phyloP scores from a whole-genome alignment of 176 grass and related monocot genomes.

The Miscanthus lutarioriparius region DNA sequence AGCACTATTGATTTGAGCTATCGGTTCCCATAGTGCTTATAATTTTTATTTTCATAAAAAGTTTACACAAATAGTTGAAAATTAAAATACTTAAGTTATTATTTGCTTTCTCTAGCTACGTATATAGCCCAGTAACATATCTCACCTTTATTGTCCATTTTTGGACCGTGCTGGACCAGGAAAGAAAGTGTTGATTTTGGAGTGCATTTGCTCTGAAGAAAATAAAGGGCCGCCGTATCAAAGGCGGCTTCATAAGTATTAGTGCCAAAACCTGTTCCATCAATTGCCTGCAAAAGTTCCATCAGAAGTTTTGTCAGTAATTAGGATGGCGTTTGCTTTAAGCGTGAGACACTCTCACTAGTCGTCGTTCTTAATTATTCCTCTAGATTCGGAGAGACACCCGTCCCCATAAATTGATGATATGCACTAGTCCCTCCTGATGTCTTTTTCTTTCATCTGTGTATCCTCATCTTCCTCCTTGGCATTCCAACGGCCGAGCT shows the following conservation, averaged over 20 bases:
- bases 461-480: no score
- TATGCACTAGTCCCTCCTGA: no score
- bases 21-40: no score
- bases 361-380: no score
- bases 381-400: no score
- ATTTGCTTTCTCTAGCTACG: background rate
- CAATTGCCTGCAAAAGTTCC: constrained; percentile 12
- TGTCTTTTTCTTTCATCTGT: no score
- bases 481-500: no score
- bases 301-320: background rate
- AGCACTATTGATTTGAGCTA: no score
- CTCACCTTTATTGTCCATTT: constrained; percentile 17
- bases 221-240: background rate
- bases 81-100: background rate
- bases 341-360: no score
- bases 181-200: constrained; percentile 18
- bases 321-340: no score
- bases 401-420: no score
- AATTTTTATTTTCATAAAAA: no score
- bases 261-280: background rate
- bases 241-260: background rate
- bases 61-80: background rate
- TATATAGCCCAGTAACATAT: background rate
- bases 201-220: constrained; percentile 37
- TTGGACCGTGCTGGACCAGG: background rate